Evolutionary conservation across 495 filamentous ascomycete species (phyloP), one percentile per base, ranked within the genome.

Genomic region (Rhypophila decipiens): DNA sequence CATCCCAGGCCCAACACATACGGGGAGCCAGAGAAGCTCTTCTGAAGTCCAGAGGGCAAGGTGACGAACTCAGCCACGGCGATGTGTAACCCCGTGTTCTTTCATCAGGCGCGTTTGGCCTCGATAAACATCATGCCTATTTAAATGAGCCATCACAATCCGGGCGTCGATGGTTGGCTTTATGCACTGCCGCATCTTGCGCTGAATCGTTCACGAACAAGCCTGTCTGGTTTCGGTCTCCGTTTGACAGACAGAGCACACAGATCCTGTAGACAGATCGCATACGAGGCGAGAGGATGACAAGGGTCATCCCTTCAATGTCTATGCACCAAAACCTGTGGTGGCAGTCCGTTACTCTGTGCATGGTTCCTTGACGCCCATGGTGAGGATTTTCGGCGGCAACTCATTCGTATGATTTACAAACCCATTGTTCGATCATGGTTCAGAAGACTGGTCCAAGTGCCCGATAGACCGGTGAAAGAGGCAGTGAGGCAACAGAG

Each of bases 391-490:
- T n/a, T n/a, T n/a, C n/a, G n/a, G n/a, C n/a, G n/a, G n/a, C n/a
- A n/a, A n/a, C n/a, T n/a, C n/a, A n/a, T n/a, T n/a, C n/a, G n/a
- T n/a, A n/a, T n/a, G n/a, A n/a, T n/a, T n/a, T n/a, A n/a, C n/a
- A n/a, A n/a, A n/a, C n/a, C n/a, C n/a, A n/a, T n/a, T n/a, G n/a
- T n/a, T n/a, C n/a, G n/a, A n/a, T n/a, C n/a, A n/a, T n/a, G n/a
- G n/a, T n/a, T n/a, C n/a, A n/a, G 21, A 50, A 39, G 21, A 31
- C n/a, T n/a, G n/a, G n/a, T n/a, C 15, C 40, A 29, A 47, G 37
- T 39, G 37, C 29, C 53, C 55, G 47, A 57, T 47, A 33, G 46
- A 53, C 46, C 39, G 40, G 49, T 37, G 44, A 43, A n/a, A 27
- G 43, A 48, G 44, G 48, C 38, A 44, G 41, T 35, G 51, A 52